Percentiles rank a stretch among this genome's conserved stretches.
Evolutionary conservation across 345 rosid genomes (phyloP).

Genomic region (Corymbia maculata): DNA sequence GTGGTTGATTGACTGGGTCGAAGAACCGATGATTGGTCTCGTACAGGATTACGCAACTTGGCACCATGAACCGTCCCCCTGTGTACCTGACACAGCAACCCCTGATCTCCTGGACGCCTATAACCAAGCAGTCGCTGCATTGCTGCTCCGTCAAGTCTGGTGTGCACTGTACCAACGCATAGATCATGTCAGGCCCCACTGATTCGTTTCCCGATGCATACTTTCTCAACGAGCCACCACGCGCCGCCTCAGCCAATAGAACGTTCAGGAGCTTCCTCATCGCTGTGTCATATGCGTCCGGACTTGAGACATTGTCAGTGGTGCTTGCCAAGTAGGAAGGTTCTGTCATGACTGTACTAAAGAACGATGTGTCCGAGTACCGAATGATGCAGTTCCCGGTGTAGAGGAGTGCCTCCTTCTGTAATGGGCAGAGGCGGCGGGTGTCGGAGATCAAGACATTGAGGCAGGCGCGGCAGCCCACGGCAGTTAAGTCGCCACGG

Average conservation of each 20-base stretch:
- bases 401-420: neutral
- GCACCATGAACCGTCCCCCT: neutral
- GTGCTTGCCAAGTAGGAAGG: rapidly evolving
- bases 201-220: neutral
- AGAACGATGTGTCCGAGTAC: neutral
- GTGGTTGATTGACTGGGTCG: neutral
- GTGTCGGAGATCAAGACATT: neutral
- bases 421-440: neutral
- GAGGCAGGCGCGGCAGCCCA: neutral
- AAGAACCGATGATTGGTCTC: neutral
- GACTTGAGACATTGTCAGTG: neutral
- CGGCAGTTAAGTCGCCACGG: neutral
- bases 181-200: neutral
- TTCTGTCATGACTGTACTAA: rapidly evolving
- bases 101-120: neutral
- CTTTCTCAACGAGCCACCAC: neutral
- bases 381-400: neutral
- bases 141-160: neutral
- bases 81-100: neutral
- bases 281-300: neutral
- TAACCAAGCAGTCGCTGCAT: neutral
- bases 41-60: neutral
- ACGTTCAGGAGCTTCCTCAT: neutral
- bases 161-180: neutral
- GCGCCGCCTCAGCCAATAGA: neutral